Evolutionary conservation across 441 rosid genomes (phyloP).

Genomic region (Erodium texanum): DNA sequence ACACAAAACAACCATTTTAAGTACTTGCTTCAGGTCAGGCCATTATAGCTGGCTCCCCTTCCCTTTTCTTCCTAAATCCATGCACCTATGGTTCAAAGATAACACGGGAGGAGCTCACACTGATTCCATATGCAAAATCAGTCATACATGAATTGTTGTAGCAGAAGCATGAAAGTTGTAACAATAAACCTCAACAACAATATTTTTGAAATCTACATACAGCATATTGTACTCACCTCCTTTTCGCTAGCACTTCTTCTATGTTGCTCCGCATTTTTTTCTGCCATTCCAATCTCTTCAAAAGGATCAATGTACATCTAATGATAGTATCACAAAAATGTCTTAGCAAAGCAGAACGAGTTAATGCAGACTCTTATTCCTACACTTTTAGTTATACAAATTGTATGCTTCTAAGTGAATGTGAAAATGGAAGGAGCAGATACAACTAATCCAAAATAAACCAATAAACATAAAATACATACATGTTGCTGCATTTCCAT

Average conservation of each 20-base stretch:
- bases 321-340: conserved; percentile 14
- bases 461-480: conserved; percentile 23
- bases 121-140: neutral
- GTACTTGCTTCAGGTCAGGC: neutral
- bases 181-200: neutral
- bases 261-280: conserved; percentile 64
- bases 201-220: conserved; percentile 7
- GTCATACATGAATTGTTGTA: neutral
- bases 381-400: neutral
- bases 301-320: conserved; percentile 77
- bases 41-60: neutral
- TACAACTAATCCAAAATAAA: neutral
- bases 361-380: too few species aligned
- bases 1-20: neutral
- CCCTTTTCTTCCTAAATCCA: neutral
- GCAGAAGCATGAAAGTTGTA: neutral
- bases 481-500: conserved; percentile 95
- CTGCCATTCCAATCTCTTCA: conserved; percentile 70
- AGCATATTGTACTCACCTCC: conserved; percentile 43
- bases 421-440: neutral
- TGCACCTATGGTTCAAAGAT: neutral
- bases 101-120: neutral
- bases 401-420: neutral
- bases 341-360: conserved; percentile 11
- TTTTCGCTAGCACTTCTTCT: conserved; percentile 89